These are phyloP conservation scores for Nyctanthes arbortristis DNA, from an alignment of 257 asterid genomes.

Conservation along the genomic window DNA sequence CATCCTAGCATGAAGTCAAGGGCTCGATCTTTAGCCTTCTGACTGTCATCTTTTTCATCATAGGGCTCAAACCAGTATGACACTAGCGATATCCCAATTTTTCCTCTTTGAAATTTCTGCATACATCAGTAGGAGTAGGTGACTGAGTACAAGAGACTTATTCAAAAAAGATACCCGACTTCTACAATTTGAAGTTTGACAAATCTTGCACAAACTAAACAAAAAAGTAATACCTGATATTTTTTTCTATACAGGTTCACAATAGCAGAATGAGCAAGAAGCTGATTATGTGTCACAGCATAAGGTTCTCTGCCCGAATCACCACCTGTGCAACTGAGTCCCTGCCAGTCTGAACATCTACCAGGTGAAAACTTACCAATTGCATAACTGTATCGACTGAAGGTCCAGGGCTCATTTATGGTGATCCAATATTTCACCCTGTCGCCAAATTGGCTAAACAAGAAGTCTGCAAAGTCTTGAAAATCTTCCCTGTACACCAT, in stretches of 20 bases:
- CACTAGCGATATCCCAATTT: conserved; percentile 34
- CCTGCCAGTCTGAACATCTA: conserved; percentile 49
- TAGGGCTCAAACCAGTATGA: conserved; percentile 44
- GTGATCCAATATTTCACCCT: conserved; percentile 64
- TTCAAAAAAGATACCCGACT: not conserved
- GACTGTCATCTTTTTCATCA: conserved; percentile 1
- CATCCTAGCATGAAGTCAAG: conserved; percentile 61
- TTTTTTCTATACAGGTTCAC: conserved; percentile 39
- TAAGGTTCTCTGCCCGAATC: conserved; percentile 58
- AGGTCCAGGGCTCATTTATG: conserved; percentile 52
- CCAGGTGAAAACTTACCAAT: conserved; percentile 47
- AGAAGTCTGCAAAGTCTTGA: conserved; percentile 38
- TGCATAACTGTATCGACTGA: conserved; percentile 38
- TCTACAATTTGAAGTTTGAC: not conserved
- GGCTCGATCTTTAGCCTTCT: conserved; percentile 30
- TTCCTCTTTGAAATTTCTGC: conserved; percentile 39
- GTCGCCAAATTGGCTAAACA: conserved; percentile 55
- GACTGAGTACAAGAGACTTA: not conserved
- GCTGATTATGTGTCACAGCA: conserved; percentile 41
- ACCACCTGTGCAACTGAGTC: conserved; percentile 37
- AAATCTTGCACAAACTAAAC: not conserved
- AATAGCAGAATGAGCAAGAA: conserved; percentile 41
- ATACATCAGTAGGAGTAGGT: not conserved
- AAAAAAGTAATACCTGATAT: conserved; percentile 32
- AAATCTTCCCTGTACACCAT: conserved; percentile 36